Base-by-base conservation (phyloP, 2,329 filamentous ascomycete genomes). In the Phialocephala subalpina region DNA sequence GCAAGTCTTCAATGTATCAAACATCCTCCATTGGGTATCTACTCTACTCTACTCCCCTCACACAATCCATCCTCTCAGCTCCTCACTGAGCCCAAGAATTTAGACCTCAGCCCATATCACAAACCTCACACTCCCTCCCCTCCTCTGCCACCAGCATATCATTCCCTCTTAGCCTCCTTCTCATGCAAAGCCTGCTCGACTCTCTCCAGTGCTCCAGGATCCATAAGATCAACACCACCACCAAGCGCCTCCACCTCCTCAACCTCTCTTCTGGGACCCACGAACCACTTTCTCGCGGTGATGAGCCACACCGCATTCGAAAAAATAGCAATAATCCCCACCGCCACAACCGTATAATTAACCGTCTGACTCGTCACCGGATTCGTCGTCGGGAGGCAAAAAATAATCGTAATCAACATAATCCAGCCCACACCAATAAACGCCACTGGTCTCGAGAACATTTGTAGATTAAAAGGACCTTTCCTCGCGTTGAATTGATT, bases 331-430 rank as follows among this genome's bases (percentile, higher is more conserved):
- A 88, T 83, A 63, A 88, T 87, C 0, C 85, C 86, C 3, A 88
- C 86, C 0, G 86, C 86, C 0, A 88, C 86, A 0, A 84, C 82
- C 0, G 86, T 87, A 70, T 88, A 88, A 55, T 88, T 88, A 25
- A 88, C 74, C 3, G 85, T 86, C 77, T 87, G 80, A n/a, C 77
- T 79, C 0, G 82, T 82, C 1, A 87, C 85, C 0, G 86, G 86
- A 72, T 87, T 87, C 11, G 80, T 71, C 0, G 83, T 83, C 0
- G 86, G 86, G 38, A 88, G 76, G 68, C 86, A 87, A 74, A 88
- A 88, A 7, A 87, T 80, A 16, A 88, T 80, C 0, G 83, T 83
- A 60, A 88, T 87, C 67, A 83, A 86, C 2, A 65, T 72, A 58
- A 88, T 86, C 84, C 85, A 88, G 0, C 78, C 58, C 16, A 80